Percentiles rank a stretch among this genome's conserved stretches.
Evolutionary conservation across 345 rosid genomes (phyloP).

Genomic region (Aquilaria malaccensis): DNA sequence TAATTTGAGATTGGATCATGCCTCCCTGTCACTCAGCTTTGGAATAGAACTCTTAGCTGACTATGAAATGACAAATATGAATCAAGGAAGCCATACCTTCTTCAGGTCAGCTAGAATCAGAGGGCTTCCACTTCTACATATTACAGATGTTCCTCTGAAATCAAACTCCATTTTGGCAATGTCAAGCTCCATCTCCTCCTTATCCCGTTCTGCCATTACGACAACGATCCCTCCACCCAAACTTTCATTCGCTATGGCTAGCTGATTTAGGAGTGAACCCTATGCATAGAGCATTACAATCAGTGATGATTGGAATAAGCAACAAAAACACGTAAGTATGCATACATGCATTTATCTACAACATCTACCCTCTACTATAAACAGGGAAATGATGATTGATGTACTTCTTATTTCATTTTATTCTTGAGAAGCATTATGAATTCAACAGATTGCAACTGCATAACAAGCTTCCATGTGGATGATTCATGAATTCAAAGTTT

Average conservation of each 20-base stretch:
- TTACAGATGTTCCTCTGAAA: slow-evolving; percentile 62
- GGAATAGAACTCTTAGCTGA: not conserved
- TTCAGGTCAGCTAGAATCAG: slow-evolving; percentile 63
- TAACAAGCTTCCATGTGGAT: not conserved
- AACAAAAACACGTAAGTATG: not conserved
- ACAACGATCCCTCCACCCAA: slow-evolving; percentile 71
- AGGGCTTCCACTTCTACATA: slow-evolving; percentile 76
- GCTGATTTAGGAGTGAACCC: slow-evolving; percentile 69
- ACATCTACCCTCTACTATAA: no score
- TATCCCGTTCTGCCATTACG: slow-evolving; percentile 71
- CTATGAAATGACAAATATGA: slow-evolving; percentile 3
- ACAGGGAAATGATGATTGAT: no score
- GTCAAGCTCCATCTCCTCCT: slow-evolving; percentile 83
- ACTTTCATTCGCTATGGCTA: slow-evolving; percentile 68
- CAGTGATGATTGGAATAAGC: slow-evolving; percentile 5
- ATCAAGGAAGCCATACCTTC: slow-evolving; percentile 31
- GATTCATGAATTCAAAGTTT: slow-evolving; percentile 18
- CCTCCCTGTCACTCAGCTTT: no score
- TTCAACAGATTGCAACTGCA: not conserved
- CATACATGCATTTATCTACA: not conserved
- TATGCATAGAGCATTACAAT: slow-evolving; percentile 17
- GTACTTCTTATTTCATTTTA: no score
- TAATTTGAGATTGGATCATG: no score
- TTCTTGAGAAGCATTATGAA: not conserved
- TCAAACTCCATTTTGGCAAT: slow-evolving; percentile 77